Percentiles rank a stretch among this genome's conserved stretches.
phyloP scores from a whole-genome alignment of 139 green algal species.

The Coccomyxa sp. region DNA sequence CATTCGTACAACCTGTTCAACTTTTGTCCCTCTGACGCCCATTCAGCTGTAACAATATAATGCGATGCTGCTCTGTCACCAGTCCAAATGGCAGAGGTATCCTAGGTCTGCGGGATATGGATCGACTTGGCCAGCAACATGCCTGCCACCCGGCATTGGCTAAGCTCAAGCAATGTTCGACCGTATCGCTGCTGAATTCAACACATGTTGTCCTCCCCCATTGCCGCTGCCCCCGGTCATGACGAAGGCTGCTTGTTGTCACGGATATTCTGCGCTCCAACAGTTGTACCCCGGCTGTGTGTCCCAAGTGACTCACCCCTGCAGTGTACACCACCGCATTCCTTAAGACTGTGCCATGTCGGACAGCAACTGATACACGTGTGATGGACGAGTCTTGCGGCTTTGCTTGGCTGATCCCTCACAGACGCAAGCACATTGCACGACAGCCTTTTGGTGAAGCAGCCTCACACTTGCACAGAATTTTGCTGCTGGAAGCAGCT shows the following conservation, averaged over 20 bases:
- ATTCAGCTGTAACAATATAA: too few species aligned
- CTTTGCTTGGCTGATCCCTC: background rate
- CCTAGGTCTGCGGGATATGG: too few species aligned
- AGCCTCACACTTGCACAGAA: background rate
- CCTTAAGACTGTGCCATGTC: background rate
- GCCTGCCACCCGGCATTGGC: too few species aligned
- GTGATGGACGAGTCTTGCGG: background rate
- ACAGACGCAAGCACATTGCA: background rate
- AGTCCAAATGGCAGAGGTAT: too few species aligned
- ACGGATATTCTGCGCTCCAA: conserved; percentile 24
- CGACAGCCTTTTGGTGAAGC: background rate
- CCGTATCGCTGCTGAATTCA: too few species aligned
- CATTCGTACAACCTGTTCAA: too few species aligned
- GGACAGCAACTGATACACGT: background rate
- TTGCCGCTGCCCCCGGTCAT: too few species aligned
- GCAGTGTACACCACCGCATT: background rate
- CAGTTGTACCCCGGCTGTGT: conserved; percentile 35
- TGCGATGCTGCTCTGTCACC: too few species aligned
- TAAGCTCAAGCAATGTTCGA: too few species aligned
- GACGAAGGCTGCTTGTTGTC: background rate
- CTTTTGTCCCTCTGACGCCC: too few species aligned
- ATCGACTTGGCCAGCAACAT: too few species aligned
- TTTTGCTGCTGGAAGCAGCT: background rate
- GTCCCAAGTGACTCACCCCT: conserved; percentile 41
- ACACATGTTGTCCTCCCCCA: too few species aligned